Evolutionary conservation across 2,329 filamentous ascomycete genomes (phyloP).

Genomic region (Cercospora zeae-maydis): DNA sequence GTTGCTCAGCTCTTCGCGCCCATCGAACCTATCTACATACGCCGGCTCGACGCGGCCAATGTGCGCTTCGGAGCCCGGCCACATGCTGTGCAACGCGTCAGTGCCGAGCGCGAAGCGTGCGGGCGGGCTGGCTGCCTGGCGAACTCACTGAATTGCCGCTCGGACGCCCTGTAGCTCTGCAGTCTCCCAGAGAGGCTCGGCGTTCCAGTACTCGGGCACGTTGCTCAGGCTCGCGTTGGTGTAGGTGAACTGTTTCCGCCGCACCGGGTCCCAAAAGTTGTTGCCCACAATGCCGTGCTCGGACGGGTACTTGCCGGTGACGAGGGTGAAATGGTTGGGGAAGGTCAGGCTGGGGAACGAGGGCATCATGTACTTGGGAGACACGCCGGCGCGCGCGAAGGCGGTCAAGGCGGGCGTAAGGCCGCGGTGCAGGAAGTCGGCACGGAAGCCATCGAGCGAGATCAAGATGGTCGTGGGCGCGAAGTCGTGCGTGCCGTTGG

Average conservation of each 20-base stretch:
- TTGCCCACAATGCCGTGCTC: conserved; percentile 92
- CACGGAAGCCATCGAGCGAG: conserved; percentile 91
- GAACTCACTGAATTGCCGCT: conserved; percentile 65
- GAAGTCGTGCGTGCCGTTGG: conserved; percentile 85
- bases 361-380: conserved; percentile 82
- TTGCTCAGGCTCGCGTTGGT: conserved; percentile 72
- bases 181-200: conserved; percentile 90
- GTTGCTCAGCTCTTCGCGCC: conserved; percentile 64
- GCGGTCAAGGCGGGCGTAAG: conserved; percentile 78
- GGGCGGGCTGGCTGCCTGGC: too few relatives aligned
- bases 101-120: background rate
- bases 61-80: conserved; percentile 91
- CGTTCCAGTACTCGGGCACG: conserved; percentile 82
- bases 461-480: conserved; percentile 89
- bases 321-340: conserved; percentile 87
- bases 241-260: conserved; percentile 81
- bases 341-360: conserved; percentile 97
- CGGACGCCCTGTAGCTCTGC: conserved; percentile 77
- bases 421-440: conserved; percentile 81
- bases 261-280: conserved; percentile 81
- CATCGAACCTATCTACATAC: conserved; percentile 81
- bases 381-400: conserved; percentile 78
- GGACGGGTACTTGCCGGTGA: conserved; percentile 88
- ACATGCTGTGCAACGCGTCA: conserved; percentile 59
- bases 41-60: conserved; percentile 71